Percentiles rank a stretch among this genome's conserved stretches.
Evolutionary conservation across 257 asterid species (phyloP).

Genomic region (Datura wrightii): DNA sequence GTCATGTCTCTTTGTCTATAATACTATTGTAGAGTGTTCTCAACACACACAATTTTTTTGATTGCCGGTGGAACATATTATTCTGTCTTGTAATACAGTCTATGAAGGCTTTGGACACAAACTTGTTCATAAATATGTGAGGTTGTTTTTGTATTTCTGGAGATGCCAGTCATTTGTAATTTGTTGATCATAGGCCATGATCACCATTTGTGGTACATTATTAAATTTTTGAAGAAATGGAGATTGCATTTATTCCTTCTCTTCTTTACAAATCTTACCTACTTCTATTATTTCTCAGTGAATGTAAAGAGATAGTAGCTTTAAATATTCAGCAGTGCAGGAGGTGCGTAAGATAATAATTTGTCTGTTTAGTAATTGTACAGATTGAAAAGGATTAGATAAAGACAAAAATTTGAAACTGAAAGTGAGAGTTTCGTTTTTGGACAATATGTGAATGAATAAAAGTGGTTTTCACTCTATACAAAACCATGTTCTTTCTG

Average conservation of each 20-base stretch:
- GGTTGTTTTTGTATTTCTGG: conserved; percentile 25
- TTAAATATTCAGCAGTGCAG: neutral
- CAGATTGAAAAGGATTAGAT: neutral
- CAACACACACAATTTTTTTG: neutral
- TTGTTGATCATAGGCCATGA: conserved; percentile 2
- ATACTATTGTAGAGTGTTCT: neutral
- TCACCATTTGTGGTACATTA: neutral
- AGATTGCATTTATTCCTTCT: neutral
- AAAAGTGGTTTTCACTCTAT: conserved; percentile 1
- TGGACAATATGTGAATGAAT: neutral
- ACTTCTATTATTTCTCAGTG: neutral
- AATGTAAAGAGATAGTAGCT: neutral
- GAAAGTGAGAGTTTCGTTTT: neutral
- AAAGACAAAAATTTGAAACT: neutral
- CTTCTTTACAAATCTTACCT: neutral
- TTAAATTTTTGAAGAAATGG: neutral
- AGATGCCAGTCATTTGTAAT: neutral
- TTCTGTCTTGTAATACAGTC: neutral
- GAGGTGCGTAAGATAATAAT: neutral
- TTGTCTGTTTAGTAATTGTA: no score
- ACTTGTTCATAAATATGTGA: neutral
- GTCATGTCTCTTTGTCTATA: neutral
- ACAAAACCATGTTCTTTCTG: neutral
- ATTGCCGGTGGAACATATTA: conserved; percentile 17
- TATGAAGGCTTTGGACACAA: neutral